phyloP scores from a whole-genome alignment of 139 green algal species.

The Chlorella sp. region DNA sequence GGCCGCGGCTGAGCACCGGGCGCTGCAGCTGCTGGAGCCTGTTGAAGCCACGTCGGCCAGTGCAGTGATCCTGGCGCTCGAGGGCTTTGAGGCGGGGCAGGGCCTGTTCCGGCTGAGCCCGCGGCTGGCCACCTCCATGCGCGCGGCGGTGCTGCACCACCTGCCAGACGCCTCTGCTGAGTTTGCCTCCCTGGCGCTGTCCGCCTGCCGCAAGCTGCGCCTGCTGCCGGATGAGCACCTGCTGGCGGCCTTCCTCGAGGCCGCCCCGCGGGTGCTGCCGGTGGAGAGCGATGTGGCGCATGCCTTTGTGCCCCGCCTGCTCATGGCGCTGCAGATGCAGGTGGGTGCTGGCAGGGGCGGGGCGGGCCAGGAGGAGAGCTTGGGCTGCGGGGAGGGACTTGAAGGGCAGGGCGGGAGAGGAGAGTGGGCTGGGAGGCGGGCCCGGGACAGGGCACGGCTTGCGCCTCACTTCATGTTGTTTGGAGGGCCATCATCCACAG shows the following conservation, averaged over 20 bases:
- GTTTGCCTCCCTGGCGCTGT: neutral
- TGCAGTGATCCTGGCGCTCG: neutral
- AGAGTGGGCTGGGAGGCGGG: no score
- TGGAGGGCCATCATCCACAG: no score
- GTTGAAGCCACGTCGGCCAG: neutral
- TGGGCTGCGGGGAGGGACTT: no score
- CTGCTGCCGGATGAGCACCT: neutral
- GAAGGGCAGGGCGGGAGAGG: no score
- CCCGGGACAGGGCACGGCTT: no score
- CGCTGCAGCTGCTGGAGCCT: slow-evolving; percentile 1
- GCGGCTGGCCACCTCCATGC: neutral
- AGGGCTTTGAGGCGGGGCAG: neutral
- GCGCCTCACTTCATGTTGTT: no score
- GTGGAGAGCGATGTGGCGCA: neutral
- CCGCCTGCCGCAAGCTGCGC: neutral
- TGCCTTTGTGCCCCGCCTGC: neutral
- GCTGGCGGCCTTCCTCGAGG: neutral
- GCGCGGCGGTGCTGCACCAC: neutral
- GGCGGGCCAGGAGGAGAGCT: no score
- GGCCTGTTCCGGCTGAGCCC: no score
- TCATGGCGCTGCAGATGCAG: neutral
- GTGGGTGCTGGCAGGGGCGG: neutral
- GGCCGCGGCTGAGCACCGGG: neutral
- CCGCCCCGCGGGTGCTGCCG: neutral
- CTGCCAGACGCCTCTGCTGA: neutral